These are phyloP conservation scores for Cryptococcus amylolentus DNA, from an alignment of 1,284 basidiomycete species.

Conservation along the genomic window DNA sequence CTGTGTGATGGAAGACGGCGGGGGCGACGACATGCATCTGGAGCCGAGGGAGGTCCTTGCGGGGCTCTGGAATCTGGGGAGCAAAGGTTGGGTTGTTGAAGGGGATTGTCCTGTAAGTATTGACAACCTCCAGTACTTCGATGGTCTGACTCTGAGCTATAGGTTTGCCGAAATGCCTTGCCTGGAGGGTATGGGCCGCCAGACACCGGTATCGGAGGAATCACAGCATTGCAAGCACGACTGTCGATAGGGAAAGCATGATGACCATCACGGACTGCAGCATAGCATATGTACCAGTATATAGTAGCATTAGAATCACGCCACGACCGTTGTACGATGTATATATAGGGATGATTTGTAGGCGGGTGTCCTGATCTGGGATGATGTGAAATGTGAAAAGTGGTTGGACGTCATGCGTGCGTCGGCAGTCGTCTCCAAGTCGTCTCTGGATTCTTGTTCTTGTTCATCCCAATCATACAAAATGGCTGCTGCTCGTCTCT, in stretches of 20 bases:
- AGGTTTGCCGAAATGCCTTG: slow-evolving; percentile 18
- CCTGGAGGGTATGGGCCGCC: slow-evolving; percentile 19
- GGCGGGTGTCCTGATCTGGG: background rate
- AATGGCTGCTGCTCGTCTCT: slow-evolving; percentile 16
- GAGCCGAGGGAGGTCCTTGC: slow-evolving; percentile 28
- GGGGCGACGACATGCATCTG: slow-evolving; percentile 9
- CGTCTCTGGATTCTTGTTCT: background rate
- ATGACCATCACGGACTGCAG: too few relatives aligned
- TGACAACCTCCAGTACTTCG: too few relatives aligned
- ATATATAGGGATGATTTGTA: too few relatives aligned
- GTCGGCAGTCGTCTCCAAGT: background rate
- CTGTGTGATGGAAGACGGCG: slow-evolving; percentile 8
- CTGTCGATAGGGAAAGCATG: slow-evolving; percentile 1
- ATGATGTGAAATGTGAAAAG: background rate
- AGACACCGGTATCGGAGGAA: slow-evolving; percentile 12
- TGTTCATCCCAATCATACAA: background rate
- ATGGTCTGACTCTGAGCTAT: background rate
- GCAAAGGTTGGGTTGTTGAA: slow-evolving; percentile 33
- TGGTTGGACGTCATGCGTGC: background rate
- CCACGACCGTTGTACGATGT: too few relatives aligned
- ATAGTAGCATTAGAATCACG: too few relatives aligned
- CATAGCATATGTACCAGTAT: too few relatives aligned
- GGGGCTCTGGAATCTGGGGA: slow-evolving; percentile 36
- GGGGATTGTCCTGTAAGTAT: slow-evolving; percentile 47
- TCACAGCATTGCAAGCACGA: slow-evolving; percentile 10